phyloP scores from a whole-genome alignment of 768 basidiomycete genomes.

The Psilocybe subaeruginosa region DNA sequence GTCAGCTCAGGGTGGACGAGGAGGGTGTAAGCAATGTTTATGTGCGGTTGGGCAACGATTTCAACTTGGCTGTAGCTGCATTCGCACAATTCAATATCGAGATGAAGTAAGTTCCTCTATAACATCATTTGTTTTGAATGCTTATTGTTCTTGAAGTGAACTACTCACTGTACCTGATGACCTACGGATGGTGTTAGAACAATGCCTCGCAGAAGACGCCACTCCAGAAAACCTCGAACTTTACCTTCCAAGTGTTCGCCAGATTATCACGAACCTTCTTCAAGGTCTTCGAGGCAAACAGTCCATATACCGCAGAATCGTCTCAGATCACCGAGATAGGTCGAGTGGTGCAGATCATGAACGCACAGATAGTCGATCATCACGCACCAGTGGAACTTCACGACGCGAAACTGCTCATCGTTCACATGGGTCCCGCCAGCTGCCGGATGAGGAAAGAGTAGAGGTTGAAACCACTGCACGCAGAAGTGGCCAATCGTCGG shows the following conservation, averaged over 20 bases:
- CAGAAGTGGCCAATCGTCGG: slow-evolving; percentile 42
- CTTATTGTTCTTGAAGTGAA: slow-evolving; percentile 57
- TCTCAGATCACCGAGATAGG: slow-evolving; percentile 61
- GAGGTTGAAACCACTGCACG: slow-evolving; percentile 39
- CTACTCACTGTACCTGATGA: slow-evolving; percentile 87
- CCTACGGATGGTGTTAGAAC: slow-evolving; percentile 86
- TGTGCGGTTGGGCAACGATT: slow-evolving; percentile 95
- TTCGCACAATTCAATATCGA: slow-evolving; percentile 85
- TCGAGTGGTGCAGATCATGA: slow-evolving; percentile 52
- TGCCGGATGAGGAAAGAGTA: slow-evolving; percentile 39
- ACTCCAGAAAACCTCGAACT: slow-evolving; percentile 81
- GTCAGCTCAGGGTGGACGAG: slow-evolving; percentile 70
- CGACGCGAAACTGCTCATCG: slow-evolving; percentile 51
- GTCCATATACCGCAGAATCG: slow-evolving; percentile 78
- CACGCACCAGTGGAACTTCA: slow-evolving; percentile 47
- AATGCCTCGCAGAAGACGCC: slow-evolving; percentile 90
- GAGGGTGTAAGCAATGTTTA: slow-evolving; percentile 94
- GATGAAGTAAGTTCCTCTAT: slow-evolving; percentile 73
- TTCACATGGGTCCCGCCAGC: slow-evolving; percentile 47
- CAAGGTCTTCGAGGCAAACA: slow-evolving; percentile 95
- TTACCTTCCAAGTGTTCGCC: slow-evolving; percentile 89
- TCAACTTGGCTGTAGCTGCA: slow-evolving; percentile 90
- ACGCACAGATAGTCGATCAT: slow-evolving; percentile 60
- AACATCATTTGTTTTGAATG: neutral
- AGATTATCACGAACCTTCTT: slow-evolving; percentile 90